These are phyloP conservation scores for Crithidia thermophila DNA, from an alignment of 208 protist genomes.

Conservation along the genomic window DNA sequence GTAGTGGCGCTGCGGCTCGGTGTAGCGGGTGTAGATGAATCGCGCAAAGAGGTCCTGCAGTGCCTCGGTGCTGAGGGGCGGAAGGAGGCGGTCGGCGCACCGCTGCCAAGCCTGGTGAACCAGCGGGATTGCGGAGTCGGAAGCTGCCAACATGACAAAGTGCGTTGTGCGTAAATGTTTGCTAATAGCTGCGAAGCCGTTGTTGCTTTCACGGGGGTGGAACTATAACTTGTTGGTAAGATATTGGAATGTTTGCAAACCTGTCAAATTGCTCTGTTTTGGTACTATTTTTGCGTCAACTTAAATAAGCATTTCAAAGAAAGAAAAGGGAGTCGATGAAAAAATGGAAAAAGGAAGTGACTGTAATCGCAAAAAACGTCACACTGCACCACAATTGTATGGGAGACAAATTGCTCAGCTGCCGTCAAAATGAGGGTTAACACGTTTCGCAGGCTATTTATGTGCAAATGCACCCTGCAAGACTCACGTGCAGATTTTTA, in stretches of 20 bases:
- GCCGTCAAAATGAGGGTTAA: too few species aligned
- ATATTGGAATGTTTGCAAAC: neutral
- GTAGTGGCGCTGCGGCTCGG: slow-evolving; percentile 69
- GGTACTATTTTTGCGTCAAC: neutral
- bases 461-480: too few species aligned
- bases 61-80: neutral
- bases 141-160: slow-evolving; percentile 2
- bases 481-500: too few species aligned
- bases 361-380: neutral
- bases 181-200: too few species aligned
- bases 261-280: neutral
- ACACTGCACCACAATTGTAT: neutral
- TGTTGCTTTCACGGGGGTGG: neutral
- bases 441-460: too few species aligned
- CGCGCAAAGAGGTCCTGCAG: slow-evolving; percentile 3
- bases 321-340: neutral
- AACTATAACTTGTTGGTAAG: neutral
- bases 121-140: slow-evolving; percentile 5
- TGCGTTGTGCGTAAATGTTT: too few species aligned
- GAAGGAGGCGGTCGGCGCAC: slow-evolving; percentile 29
- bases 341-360: neutral
- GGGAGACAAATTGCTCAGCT: too few species aligned
- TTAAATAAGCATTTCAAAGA: neutral
- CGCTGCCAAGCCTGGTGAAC: slow-evolving; percentile 31
- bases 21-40: slow-evolving; percentile 46